These are phyloP conservation scores for Ceratocystis huliohia DNA, from an alignment of 2,329 filamentous ascomycete species.

Conservation along the genomic window DNA sequence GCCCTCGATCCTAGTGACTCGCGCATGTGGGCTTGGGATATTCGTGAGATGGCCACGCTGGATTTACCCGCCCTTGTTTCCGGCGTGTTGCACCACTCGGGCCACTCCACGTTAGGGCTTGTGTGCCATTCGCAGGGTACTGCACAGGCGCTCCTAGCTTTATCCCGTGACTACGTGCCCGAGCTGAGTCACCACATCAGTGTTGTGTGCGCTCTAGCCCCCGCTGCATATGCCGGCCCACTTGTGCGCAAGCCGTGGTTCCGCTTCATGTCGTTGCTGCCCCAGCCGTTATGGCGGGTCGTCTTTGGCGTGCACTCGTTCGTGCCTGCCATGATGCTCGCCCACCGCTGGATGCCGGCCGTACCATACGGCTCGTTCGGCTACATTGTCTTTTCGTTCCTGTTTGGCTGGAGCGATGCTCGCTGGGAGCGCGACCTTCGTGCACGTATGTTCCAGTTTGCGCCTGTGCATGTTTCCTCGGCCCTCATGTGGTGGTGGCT, in stretches of 20 bases:
- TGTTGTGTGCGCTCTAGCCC: conserved; percentile 82
- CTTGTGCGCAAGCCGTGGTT: conserved; percentile 80
- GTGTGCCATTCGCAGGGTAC: conserved; percentile 87
- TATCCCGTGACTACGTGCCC: conserved; percentile 81
- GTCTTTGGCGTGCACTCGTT: conserved; percentile 89
- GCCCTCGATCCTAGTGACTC: conserved; percentile 62
- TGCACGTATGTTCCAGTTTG: conserved; percentile 79
- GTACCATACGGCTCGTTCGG: conserved; percentile 66
- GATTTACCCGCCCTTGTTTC: conserved; percentile 73
- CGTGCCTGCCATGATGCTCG: conserved; percentile 84
- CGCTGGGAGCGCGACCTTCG: conserved; percentile 73
- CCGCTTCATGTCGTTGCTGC: conserved; percentile 57
- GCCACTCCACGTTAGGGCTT: conserved; percentile 45
- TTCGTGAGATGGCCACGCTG: conserved; percentile 82
- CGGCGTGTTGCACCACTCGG: conserved; percentile 64
- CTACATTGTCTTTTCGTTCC: conserved; percentile 77
- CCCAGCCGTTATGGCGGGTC: conserved; percentile 57
- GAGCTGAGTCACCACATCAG: conserved; percentile 71
- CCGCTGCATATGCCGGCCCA: conserved; percentile 79
- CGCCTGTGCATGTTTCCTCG: conserved; percentile 77
- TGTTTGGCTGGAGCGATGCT: conserved; percentile 77
- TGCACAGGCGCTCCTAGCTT: conserved; percentile 71
- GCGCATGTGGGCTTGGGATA: conserved; percentile 95
- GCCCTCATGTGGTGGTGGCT: conserved; percentile 96
- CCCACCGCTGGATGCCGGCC: conserved; percentile 55